These are phyloP conservation scores for Silene latifolia DNA, from an alignment of 148 eudicot species.

Conservation along the genomic window DNA sequence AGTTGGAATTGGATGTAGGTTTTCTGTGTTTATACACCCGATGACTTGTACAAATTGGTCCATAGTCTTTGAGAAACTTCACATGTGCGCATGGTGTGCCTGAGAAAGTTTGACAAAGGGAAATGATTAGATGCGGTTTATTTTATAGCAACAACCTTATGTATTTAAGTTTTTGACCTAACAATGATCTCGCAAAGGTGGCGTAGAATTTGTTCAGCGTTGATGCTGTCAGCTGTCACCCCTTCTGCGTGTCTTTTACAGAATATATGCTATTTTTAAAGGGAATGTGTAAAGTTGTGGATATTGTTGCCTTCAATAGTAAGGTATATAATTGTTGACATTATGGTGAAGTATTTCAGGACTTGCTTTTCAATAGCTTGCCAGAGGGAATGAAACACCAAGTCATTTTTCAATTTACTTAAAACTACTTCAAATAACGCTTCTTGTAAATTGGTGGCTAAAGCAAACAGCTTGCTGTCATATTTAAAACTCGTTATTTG, in stretches of 20 bases:
- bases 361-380: neutral
- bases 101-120: neutral
- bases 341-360: neutral
- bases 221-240: neutral
- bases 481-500: neutral
- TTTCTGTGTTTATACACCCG: neutral
- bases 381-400: neutral
- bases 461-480: neutral
- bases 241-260: neutral
- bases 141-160: neutral
- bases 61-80: neutral
- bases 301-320: conserved; percentile 1
- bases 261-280: neutral
- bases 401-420: neutral
- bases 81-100: neutral
- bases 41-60: conserved; percentile 2
- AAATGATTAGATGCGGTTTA: neutral
- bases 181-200: conserved; percentile 1
- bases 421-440: neutral
- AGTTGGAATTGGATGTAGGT: neutral
- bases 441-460: neutral
- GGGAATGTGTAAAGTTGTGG: neutral
- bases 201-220: neutral
- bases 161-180: neutral
- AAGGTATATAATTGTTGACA: conserved; percentile 3